Evolutionary conservation across 345 rosid genomes (phyloP).

Genomic region (Melaleuca quinquenervia): DNA sequence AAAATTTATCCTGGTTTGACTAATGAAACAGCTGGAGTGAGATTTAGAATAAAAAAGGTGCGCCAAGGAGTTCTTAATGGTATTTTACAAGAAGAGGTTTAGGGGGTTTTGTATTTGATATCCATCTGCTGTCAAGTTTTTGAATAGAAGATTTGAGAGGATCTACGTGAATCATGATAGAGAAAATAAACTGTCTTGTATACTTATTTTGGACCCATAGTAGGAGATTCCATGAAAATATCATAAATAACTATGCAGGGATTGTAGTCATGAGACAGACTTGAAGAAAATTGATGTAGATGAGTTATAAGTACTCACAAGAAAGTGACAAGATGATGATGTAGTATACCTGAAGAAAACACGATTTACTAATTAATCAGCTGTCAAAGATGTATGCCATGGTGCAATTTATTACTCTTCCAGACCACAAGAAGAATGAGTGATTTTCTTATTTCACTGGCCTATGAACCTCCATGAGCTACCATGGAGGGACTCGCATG

Average conservation of each 20-base stretch:
- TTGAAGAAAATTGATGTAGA: neutral
- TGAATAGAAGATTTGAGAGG: neutral
- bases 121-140: neutral
- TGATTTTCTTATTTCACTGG: neutral
- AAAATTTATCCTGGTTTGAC: neutral
- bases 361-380: neutral
- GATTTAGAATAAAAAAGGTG: neutral
- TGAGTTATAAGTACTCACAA: neutral
- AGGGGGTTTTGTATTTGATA: neutral
- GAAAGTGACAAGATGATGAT: neutral
- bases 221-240: neutral
- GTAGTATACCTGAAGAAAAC: neutral
- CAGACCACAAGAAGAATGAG: neutral
- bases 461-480: neutral
- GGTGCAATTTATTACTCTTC: neutral
- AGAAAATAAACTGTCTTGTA: neutral
- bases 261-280: neutral
- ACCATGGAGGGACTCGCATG: neutral
- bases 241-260: neutral
- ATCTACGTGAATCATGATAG: neutral
- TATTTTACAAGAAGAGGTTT: neutral
- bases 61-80: neutral
- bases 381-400: neutral
- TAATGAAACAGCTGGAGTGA: neutral
- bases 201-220: neutral